phyloP scores from a whole-genome alignment of 768 basidiomycete genomes.

The Lentinula lateritia region DNA sequence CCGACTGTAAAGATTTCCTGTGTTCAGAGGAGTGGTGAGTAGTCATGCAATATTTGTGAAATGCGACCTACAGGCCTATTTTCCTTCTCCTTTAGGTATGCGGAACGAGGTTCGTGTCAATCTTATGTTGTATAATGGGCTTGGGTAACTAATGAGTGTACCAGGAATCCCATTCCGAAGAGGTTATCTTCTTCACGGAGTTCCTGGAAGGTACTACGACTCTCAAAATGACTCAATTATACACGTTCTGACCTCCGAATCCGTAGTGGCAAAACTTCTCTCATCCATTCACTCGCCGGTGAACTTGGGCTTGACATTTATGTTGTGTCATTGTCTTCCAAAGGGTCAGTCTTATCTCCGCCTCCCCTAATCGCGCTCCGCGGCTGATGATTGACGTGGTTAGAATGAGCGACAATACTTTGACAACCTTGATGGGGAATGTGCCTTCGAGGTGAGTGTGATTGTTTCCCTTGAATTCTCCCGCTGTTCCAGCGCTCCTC shows the following conservation, averaged over 20 bases:
- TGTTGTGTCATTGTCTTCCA: constrained; percentile 82
- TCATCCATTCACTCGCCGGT: constrained; percentile 81
- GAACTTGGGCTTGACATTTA: constrained; percentile 88
- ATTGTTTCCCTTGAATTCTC: constrained; percentile 6
- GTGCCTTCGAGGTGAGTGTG: constrained; percentile 67
- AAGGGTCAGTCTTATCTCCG: constrained; percentile 52
- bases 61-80: constrained; percentile 13
- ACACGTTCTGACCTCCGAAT: background rate
- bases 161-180: constrained; percentile 84
- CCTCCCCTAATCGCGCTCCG: constrained; percentile 8
- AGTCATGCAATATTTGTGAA: constrained; percentile 11
- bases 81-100: constrained; percentile 56
- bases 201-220: constrained; percentile 67
- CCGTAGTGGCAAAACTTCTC: constrained; percentile 74
- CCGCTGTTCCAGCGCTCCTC: constrained; percentile 7
- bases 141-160: background rate
- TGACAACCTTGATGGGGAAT: constrained; percentile 83
- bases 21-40: constrained; percentile 81
- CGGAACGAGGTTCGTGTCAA: constrained; percentile 64
- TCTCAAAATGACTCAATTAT: background rate
- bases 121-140: too few species aligned
- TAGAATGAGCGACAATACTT: constrained; percentile 88
- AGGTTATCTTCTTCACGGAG: constrained; percentile 81
- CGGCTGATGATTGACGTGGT: constrained; percentile 10
- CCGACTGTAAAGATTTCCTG: constrained; percentile 83